Conservation (phyloP, 164 flowering plant genomes). For the Hamamelis virginiana region DNA sequence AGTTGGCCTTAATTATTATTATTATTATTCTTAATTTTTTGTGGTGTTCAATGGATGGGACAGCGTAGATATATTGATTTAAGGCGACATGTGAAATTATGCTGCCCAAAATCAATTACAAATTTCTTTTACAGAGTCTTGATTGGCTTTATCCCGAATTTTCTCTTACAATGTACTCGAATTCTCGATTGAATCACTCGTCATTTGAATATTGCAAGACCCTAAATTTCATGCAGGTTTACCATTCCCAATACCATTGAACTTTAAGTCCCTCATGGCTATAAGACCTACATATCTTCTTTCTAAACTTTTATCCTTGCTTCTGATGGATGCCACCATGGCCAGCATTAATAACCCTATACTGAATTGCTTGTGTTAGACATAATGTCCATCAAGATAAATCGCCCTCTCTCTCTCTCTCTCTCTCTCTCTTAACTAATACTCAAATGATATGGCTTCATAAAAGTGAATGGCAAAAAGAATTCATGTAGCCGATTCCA, state of each 20-base stretch:
- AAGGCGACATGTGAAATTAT: neutral
- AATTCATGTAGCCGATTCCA: too few species aligned
- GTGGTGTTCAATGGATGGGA: too few species aligned
- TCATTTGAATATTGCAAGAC: neutral
- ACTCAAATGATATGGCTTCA: too few species aligned
- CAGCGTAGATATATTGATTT: too few species aligned
- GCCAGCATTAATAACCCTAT: neutral
- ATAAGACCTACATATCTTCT: too few species aligned
- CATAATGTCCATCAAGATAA: conserved; percentile 1
- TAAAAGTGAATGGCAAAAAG: too few species aligned
- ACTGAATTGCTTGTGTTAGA: neutral
- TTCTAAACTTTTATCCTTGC: conserved; percentile 8
- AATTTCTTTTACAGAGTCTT: neutral
- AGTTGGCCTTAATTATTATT: too few species aligned
- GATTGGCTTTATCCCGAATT: neutral
- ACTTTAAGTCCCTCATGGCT: neutral
- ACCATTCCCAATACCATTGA: conserved; percentile 19
- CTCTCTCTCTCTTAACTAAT: too few species aligned
- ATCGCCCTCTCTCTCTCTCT: too few species aligned
- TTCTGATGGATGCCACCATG: conserved; percentile 5
- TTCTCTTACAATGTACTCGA: neutral
- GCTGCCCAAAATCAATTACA: neutral
- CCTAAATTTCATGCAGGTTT: conserved; percentile 24
- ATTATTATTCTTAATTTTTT: too few species aligned
- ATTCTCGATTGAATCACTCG: neutral